A percentile compares a stretch with the other conserved stretches of the same genome.
These are phyloP conservation scores for Monilinia vaccinii-corymbosi DNA, from an alignment of 2,329 filamentous ascomycete species.

Conservation along the genomic window DNA sequence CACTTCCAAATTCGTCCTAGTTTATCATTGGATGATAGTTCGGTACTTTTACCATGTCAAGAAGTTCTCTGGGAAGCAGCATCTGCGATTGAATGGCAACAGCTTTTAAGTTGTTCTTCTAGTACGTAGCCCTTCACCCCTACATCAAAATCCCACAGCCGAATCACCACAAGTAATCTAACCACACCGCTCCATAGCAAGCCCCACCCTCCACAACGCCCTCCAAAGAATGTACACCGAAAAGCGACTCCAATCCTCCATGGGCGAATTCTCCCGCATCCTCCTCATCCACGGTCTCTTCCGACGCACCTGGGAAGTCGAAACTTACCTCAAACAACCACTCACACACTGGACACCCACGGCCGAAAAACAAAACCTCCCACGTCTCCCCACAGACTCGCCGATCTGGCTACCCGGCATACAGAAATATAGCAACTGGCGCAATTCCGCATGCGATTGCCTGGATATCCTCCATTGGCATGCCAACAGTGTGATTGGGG, in stretches of 20 bases:
- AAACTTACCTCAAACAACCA: slow-evolving; percentile 29
- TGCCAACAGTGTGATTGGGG: slow-evolving; percentile 33
- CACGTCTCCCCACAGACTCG: no score
- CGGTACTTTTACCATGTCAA: not conserved
- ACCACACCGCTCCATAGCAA: slow-evolving; percentile 10
- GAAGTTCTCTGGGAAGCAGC: not conserved
- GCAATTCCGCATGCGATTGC: slow-evolving; percentile 35
- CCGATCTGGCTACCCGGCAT: not conserved
- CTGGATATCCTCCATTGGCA: slow-evolving; percentile 37
- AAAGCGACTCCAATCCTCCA: slow-evolving; percentile 35
- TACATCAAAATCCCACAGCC: not conserved
- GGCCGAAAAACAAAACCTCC: not conserved
- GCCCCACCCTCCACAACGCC: slow-evolving; percentile 33
- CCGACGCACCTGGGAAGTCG: slow-evolving; percentile 40
- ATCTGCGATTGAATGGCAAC: not conserved
- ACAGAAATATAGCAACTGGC: slow-evolving; percentile 36
- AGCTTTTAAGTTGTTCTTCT: not conserved
- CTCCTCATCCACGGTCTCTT: slow-evolving; percentile 43
- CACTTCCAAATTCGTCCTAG: not conserved
- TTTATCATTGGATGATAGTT: not conserved
- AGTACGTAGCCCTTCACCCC: not conserved
- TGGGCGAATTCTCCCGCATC: slow-evolving; percentile 40
- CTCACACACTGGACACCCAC: not conserved
- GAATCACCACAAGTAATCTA: no score
- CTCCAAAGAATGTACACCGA: slow-evolving; percentile 40